Conservation (phyloP, 2,329 filamentous ascomycete genomes). For the Epichloe aotearoae region DNA sequence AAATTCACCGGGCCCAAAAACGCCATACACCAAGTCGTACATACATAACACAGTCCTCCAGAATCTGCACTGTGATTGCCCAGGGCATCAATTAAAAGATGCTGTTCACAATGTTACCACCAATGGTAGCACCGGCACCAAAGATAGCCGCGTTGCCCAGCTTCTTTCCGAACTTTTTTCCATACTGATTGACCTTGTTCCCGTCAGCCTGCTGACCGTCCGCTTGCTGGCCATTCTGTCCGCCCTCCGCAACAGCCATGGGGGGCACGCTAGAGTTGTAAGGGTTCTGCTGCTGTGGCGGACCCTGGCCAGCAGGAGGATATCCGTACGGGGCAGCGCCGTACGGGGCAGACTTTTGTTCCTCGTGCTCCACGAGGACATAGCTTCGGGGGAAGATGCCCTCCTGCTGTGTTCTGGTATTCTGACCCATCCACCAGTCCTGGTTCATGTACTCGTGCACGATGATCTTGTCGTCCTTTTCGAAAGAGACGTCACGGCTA, state of each 20-base stretch:
- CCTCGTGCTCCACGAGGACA: conserved; percentile 59
- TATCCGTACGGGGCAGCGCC: conserved; percentile 19
- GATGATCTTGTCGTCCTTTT: conserved; percentile 65
- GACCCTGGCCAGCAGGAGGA: conserved; percentile 19
- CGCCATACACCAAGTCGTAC: not conserved
- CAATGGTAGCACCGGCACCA: conserved; percentile 83
- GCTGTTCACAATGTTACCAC: conserved; percentile 77
- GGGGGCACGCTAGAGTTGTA: conserved; percentile 65
- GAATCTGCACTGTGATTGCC: not conserved
- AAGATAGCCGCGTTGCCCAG: conserved; percentile 69
- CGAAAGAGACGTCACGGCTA: conserved; percentile 66
- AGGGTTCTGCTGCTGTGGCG: conserved; percentile 40
- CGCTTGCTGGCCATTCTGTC: conserved; percentile 19
- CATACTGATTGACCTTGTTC: conserved; percentile 56
- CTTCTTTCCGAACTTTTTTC: conserved; percentile 98
- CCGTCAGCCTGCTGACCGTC: conserved; percentile 29
- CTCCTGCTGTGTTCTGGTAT: conserved; percentile 67
- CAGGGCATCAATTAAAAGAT: conserved; percentile 51
- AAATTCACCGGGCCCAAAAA: not conserved
- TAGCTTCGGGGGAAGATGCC: conserved; percentile 96
- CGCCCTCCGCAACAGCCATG: conserved; percentile 55
- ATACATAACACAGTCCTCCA: not conserved
- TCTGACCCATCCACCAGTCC: conserved; percentile 92
- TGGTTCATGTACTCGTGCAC: conserved; percentile 90
- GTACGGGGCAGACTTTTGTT: conserved; percentile 20